These are phyloP conservation scores for Trichophyton mentagrophytes DNA, from an alignment of 2,329 filamentous ascomycete genomes.

Conservation along the genomic window DNA sequence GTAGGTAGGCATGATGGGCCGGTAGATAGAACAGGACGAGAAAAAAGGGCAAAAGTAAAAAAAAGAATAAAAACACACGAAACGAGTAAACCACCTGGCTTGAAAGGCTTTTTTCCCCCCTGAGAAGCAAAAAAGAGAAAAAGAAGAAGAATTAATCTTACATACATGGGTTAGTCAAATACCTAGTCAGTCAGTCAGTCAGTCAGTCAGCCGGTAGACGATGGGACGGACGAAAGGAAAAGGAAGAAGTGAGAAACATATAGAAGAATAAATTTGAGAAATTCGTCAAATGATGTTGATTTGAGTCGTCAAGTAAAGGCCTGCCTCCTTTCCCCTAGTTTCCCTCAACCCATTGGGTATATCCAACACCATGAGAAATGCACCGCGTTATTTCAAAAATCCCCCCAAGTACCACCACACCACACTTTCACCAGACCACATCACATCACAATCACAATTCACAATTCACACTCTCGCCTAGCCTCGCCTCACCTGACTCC, in stretches of 20 bases:
- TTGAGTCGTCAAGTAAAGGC: slow-evolving; percentile 4
- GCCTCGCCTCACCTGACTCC: no score
- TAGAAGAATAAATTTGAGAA: background rate
- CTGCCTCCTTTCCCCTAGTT: slow-evolving; percentile 6
- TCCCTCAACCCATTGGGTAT: slow-evolving; percentile 20
- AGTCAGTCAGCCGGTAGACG: background rate
- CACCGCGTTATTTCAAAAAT: slow-evolving; percentile 13
- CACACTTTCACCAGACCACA: background rate
- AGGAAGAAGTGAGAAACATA: background rate
- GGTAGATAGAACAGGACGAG: no score
- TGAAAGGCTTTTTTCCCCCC: background rate
- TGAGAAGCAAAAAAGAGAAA: no score
- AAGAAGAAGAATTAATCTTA: slow-evolving; percentile 1
- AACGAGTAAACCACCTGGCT: background rate
- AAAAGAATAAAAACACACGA: background rate
- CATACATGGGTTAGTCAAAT: background rate
- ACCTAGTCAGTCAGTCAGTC: background rate
- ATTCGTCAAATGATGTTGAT: slow-evolving; percentile 4
- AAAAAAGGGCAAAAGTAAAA: background rate
- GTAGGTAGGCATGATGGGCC: background rate
- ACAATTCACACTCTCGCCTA: no score
- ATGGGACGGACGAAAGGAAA: background rate
- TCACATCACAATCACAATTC: no score
- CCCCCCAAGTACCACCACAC: background rate
- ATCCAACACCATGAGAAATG: slow-evolving; percentile 34